Evolutionary conservation across 306 rosid species (phyloP), one percentile per base, ranked within the genome.

Genomic region (Rubus idaeus): DNA sequence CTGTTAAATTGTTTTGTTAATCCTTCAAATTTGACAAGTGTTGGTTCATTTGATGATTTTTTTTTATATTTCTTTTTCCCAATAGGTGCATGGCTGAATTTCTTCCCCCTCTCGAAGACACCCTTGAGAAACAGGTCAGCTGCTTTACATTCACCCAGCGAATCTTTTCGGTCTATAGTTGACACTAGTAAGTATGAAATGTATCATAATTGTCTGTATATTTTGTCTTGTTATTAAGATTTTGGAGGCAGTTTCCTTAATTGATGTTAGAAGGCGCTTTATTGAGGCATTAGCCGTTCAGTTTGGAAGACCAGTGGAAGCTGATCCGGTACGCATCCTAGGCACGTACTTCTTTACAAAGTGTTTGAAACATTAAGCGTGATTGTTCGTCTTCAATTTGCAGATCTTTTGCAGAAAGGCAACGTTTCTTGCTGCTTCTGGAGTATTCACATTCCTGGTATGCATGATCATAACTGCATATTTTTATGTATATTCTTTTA

Each of bases 51-150:
- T 26, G 18, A 37, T 3, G 12, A 7, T 73, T 5, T 75, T 82
- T 67, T 63, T 71, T 46, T 76, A 77, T n/a, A 73, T 75, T 74
- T 78, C 70, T 69, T 67, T 44, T 76, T 79, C 68, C 35, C 64
- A 42, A 69, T 21, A 92, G 99, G 99, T 96, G 99, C 86, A 84
- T 93, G 91, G 99, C 97, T 52, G 95, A 96, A 87, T 96, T 91
- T 82, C 96, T 96, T 69, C 95, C 89, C 39, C 90, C 91, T 82
- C 82, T 96, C 26, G 99, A 96, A 87, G 98, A 96, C 87, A 81
- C 84, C 79, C 92, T 96, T 69, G 90, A 77, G 87, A 91, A 91
- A 84, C 98, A 96, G 98, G 99, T 96, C 68, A 71, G 89, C 80
- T 75, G 21, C 35, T 64, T 62, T 69, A 51, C 77, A 49, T 82